Percentiles rank a stretch among this genome's conserved stretches.
phyloP scores from a whole-genome alignment of 305 asterid genomes.

The Caryopteris hybrid region DNA sequence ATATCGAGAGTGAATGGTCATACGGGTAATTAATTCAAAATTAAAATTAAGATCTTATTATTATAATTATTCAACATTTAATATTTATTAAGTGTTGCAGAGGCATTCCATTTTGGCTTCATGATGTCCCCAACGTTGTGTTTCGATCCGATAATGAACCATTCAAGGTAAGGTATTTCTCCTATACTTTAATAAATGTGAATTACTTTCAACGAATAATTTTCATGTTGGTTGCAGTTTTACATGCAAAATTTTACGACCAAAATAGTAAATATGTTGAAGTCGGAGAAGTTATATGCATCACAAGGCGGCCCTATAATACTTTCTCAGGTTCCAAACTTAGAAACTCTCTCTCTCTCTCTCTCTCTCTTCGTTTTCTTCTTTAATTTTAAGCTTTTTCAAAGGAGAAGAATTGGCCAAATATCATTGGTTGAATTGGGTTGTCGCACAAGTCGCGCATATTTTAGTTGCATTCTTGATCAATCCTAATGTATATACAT shows the following conservation, averaged over 20 bases:
- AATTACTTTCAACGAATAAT: neutral
- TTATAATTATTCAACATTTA: neutral
- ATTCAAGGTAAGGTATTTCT: conserved; percentile 69
- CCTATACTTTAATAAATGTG: neutral
- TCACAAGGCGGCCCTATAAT: conserved; percentile 94
- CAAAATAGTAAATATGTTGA: conserved; percentile 67
- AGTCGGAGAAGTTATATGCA: conserved; percentile 67
- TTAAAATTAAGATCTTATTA: neutral
- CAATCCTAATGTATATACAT: too few relatives aligned
- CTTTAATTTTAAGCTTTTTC: too few relatives aligned
- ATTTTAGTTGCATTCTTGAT: too few relatives aligned
- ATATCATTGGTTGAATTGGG: too few relatives aligned
- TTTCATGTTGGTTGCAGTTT: too few relatives aligned
- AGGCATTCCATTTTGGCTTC: conserved; percentile 92
- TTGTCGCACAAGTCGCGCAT: too few relatives aligned
- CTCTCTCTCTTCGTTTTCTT: too few relatives aligned
- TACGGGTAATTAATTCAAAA: conserved; percentile 53
- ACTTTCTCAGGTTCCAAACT: conserved; percentile 59
- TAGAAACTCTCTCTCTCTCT: too few relatives aligned
- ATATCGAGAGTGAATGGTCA: conserved; percentile 76
- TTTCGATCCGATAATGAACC: conserved; percentile 81
- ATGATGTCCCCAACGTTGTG: conserved; percentile 58
- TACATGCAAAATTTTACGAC: conserved; percentile 66
- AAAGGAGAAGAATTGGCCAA: too few relatives aligned
- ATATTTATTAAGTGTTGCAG: conserved; percentile 23